These are phyloP conservation scores for Hansenula sp. DNA, from an alignment of 1,139 yeast genomes.

Conservation along the genomic window DNA sequence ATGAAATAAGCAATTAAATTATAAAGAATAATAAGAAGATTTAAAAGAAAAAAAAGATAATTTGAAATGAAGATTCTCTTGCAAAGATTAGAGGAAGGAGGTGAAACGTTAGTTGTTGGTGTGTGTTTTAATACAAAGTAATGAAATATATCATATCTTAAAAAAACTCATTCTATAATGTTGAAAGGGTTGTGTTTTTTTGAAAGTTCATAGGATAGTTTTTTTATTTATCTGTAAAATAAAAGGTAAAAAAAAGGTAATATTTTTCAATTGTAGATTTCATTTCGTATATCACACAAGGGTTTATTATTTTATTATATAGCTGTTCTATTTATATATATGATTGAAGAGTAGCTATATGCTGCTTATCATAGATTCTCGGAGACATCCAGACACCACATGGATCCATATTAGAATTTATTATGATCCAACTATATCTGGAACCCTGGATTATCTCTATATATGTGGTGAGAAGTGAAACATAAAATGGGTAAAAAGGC, in stretches of 20 bases:
- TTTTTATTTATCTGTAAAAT: conserved; percentile 6
- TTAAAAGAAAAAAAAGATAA: not conserved
- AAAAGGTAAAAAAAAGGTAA: conserved; percentile 2
- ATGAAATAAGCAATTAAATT: not conserved
- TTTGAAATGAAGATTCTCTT: not conserved
- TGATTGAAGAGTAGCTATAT: not conserved
- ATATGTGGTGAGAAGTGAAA: not conserved
- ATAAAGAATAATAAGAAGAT: not conserved
- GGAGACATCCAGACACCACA: not conserved
- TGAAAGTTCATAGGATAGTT: conserved; percentile 2
- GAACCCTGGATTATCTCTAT: too few species aligned
- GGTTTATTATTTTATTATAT: not conserved
- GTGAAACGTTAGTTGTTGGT: not conserved
- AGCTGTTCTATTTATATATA: not conserved
- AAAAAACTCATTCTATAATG: conserved; percentile 1
- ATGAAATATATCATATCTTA: conserved; percentile 1
- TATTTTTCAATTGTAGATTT: not conserved
- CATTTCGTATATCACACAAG: too few species aligned
- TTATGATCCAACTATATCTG: too few species aligned
- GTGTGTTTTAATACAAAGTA: conserved; percentile 1
- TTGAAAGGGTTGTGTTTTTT: conserved; percentile 1
- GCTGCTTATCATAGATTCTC: not conserved
- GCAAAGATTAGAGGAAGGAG: not conserved
- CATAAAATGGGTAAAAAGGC: not conserved
- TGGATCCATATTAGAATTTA: not conserved